Evolutionary conservation across 495 filamentous ascomycete genomes (phyloP).

Genomic region (Cryomyces minteri): DNA sequence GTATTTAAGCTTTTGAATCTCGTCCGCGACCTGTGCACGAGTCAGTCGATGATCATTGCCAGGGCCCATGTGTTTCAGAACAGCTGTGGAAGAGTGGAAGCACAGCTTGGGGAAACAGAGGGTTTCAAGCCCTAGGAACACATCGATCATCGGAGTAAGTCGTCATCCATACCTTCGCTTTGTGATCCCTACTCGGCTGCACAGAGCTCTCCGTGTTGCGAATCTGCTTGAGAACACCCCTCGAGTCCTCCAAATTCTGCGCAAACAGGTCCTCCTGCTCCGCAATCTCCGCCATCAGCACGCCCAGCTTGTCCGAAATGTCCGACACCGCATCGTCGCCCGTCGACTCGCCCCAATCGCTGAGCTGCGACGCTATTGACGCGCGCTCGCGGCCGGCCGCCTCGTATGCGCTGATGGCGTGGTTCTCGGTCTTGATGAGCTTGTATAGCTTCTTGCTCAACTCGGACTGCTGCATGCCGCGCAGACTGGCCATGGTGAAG

Average conservation of each 20-base stretch:
- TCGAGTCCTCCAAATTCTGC: constrained; percentile 66
- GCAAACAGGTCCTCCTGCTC: constrained; percentile 84
- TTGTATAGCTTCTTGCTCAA: constrained; percentile 69
- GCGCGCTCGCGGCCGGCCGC: constrained; percentile 62
- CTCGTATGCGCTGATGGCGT: constrained; percentile 67
- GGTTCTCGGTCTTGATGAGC: constrained; percentile 83
- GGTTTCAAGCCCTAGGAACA: background rate
- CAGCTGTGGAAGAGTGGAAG: background rate
- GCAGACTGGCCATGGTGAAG: constrained; percentile 69
- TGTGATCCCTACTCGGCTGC: constrained; percentile 76
- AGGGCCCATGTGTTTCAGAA: background rate
- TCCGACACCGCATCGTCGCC: constrained; percentile 73
- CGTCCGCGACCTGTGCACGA: constrained; percentile 44
- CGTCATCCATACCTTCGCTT: constrained; percentile 33
- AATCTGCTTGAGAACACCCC: constrained; percentile 68
- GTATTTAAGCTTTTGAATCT: constrained; percentile 73
- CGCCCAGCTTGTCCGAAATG: constrained; percentile 84
- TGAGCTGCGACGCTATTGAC: constrained; percentile 74
- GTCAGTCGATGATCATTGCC: background rate
- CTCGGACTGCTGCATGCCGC: constrained; percentile 65
- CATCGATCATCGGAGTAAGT: background rate
- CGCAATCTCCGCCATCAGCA: constrained; percentile 76
- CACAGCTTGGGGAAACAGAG: too few relatives aligned
- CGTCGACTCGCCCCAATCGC: constrained; percentile 87
- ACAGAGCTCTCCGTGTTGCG: constrained; percentile 83